Base-by-base conservation (phyloP, 805 yeast species). In the Saccharomycopsis sp. region DNA sequence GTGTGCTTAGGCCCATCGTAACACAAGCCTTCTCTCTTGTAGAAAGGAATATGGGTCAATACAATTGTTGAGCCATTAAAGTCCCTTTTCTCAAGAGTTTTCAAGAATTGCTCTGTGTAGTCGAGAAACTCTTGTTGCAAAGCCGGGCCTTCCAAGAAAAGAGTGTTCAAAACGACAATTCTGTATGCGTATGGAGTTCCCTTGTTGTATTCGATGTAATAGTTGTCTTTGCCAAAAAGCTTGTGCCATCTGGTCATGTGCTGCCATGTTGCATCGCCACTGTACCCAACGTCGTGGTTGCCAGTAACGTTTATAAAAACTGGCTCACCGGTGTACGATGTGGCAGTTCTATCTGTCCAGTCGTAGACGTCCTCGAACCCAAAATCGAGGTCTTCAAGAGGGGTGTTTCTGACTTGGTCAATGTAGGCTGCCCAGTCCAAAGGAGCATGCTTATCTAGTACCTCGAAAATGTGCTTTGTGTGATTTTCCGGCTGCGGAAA, bases 241-340 rank as follows among this genome's bases (percentile, higher is more conserved):
- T 74, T 73, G 56, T 77, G 78, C 73, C 83, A 94, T 63, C 99
- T 76, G 1, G 89, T 81, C 83, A 90, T 82, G 66, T 95, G 96
- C 66, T 89, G 97, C 74, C 84, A 83, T 0, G 97, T 91, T 47
- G 95, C 89, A 70, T 94, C 99, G 0, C 98, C 98, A 52, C 88
- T 81, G 68, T 94, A 92, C 0, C 99, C 99, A 52, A 92, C 84
- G 69, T 94, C 99, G 69, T 94, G 99, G 69, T 94, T 94, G 1
- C 99, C 99, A 1, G 96, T 85, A 52, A 94, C 74, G 68, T 94
- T 94, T 61, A 90, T 79, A 66, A 92, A 82, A 41, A 88, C 71
- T 9, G 89, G 91, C 59, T 81, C 82, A 40, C 78, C 76, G 20
- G 69, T 74, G 63, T 70, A 65, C 46, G 50, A 34, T 44, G 64